Base-by-base conservation (phyloP, 75 land plant genomes). In the Larix kaempferi region DNA sequence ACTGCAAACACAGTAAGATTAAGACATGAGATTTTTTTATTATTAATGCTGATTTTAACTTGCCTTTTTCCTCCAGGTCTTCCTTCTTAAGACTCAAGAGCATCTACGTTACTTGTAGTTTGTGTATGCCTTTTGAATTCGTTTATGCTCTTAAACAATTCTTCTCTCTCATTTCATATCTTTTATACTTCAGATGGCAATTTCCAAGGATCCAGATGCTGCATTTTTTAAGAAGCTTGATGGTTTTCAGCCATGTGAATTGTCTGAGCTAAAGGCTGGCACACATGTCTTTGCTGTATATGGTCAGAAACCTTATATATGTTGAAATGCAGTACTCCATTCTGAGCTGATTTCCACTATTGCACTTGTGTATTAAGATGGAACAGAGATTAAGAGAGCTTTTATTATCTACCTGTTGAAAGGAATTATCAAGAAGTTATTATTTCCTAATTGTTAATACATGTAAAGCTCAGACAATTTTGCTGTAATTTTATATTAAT, bases 221-320 rank as follows among this genome's bases (percentile, higher is more conserved):
- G 98, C 98, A 13, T 91, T 95, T 79, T 97, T 97, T 71, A 97
- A 93, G 75, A 95, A 84, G 74, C 81, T 97, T 82, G 98, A 95
- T 79, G 98, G 95, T 15, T 94, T 95, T 78, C 99, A 97, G 75
- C 94, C 98, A 14, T 94, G 98, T 91, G 99, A 97, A 88, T 81
- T 97, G 74, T 89, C 90, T 79, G 93, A 89, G 76, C 79, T 97
- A 64, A 89, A 93, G 69, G 90, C 92, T 23, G 99, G 98, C 55
- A 88, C 87, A 14, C 99, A 97, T 78, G 80, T 86, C 13, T 97
- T 95, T 90, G 95, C 98, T 69, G 94, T 97, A 64, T 95, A 97
- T 93, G 99, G 99, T 95, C 44, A 56, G 83, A 22, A 55, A 23
- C 27, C 35, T 73, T 16, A 2, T 49, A 49, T 10, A 10, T 49